Evolutionary conservation across 148 eudicot genomes (phyloP).

Genomic region (Silene uniflora): DNA sequence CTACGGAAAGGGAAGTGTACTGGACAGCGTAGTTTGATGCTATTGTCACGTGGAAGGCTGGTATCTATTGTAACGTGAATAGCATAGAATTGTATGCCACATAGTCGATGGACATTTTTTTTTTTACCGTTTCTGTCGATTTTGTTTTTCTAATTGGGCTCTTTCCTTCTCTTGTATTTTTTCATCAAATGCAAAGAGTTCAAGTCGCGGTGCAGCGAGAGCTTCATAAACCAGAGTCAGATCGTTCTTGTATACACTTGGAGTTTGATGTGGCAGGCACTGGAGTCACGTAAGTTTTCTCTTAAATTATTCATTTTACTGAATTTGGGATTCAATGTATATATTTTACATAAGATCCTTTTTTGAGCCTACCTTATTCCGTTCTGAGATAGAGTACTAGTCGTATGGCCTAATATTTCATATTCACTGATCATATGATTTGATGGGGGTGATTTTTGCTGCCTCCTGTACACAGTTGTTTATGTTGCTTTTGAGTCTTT

Average conservation of each 20-base stretch:
- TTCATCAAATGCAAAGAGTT: slow-evolving; percentile 34
- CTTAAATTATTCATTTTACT: neutral
- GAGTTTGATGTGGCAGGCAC: slow-evolving; percentile 73
- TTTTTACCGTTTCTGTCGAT: neutral
- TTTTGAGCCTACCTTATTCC: neutral
- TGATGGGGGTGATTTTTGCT: neutral
- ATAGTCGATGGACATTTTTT: neutral
- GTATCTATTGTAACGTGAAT: neutral
- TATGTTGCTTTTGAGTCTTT: neutral
- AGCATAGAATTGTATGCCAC: neutral
- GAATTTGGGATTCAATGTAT: too few species aligned
- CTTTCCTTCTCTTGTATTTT: slow-evolving; percentile 12
- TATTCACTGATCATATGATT: neutral
- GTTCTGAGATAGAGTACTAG: neutral
- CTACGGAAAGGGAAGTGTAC: neutral
- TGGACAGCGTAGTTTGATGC: neutral
- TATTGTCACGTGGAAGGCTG: neutral
- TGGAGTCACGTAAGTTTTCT: slow-evolving; percentile 52
- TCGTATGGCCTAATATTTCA: neutral
- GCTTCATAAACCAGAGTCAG: slow-evolving; percentile 80
- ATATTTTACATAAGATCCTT: neutral
- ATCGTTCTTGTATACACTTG: slow-evolving; percentile 92
- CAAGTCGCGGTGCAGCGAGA: slow-evolving; percentile 71
- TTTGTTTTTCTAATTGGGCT: slow-evolving; percentile 3
- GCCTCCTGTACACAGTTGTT: neutral